Base-by-base conservation (phyloP, 2,329 filamentous ascomycete genomes). In the Cladosporium sphaerospermum region DNA sequence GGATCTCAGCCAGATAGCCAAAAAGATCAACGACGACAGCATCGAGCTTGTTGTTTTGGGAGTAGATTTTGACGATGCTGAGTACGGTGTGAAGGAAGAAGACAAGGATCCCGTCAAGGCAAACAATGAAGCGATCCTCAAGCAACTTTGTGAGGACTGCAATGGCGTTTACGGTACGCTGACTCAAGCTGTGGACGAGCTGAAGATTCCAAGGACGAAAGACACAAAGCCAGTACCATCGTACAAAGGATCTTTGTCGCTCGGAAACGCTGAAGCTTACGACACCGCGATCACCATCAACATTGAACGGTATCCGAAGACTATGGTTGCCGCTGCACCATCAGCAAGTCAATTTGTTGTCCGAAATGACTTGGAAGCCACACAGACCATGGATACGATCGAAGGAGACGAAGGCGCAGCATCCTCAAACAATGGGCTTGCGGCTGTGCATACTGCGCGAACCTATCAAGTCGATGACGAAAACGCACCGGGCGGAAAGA, bases 61-160 rank as follows among this genome's bases (percentile, higher is more conserved):
- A 11, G 82, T 95, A 14, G 93, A 99, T 67, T 97, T 99, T 69
- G 90, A 99, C 66, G 90, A 96, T 67, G 67, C 82, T 1, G 90
- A 95, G 2, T 96, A 86, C 65, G 91, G 91, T 40, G 88, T 89
- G 66, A 95, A 95, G 68, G 92, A 97, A 71, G 90, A 96, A 68
- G 81, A 87, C 59, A 99, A 99, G 67, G 73, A 84, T 14, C 59
- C 68, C 0, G 67, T 70, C 48, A 97, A 97, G 77, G 73, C 71
- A n/a, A 71, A 78, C 44, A 96, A 95, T 61, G 93, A 99, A 67
- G 67, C 69, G 1, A 73, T 84, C 0, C 73, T 97, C 14, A 81
- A 75, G 56, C 67, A 73, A 2, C 75, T 97, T 7, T 79, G 81
- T 3, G 80, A 88, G 8, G 76, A 80, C 44, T 70, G 73, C 19